Evolutionary conservation across 2,329 filamentous ascomycete genomes (phyloP), one percentile per base, ranked within the genome.

Genomic region (Xylaria sp.): DNA sequence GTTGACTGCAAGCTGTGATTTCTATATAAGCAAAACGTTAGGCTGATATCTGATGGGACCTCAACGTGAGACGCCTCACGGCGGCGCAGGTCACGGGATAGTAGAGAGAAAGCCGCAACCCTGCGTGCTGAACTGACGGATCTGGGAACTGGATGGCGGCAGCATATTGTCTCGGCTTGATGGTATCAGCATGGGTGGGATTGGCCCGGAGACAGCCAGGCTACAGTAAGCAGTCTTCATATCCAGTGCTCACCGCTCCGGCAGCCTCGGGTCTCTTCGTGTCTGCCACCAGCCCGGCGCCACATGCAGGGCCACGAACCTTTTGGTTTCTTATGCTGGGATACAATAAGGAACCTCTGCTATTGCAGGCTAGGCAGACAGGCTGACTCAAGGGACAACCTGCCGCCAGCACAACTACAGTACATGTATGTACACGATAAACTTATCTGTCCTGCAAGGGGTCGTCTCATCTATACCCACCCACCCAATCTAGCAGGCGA

Each of bases 11-110:
- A 53, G 10, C 8, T 10, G 13, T 23, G 23, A 23, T 23, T 15
- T 13, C n/a, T 4, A 8, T 27, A 27, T 23, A 11, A 43, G 11
- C 11, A 21, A 43, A 19, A 23, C 35, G 11, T 2, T 15, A 11
- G 21, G 19, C 15, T 40, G 11, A 19, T 10, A 19, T 41, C 25
- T 27, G 17, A 21, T 41, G 23, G 7, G 13, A 40, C 2, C n/a
- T 8, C 5, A 10, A 17, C 17, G n/a, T 21, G 19, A 33, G 19
- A 21, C 25, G n/a, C 27, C 5, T 25, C 5, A 13, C 21, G 44
- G 41, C 48, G 43, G 52, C 49, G 43, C 44, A 41, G n/a, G 57
- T 60, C 51, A 60, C 57, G 57, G 33, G 57, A 55, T 55, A 35
- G 15, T 13, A 49, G 25, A 25, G 37, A 37, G 31, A 25, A 44